A percentile compares a stretch with the other conserved stretches of the same genome.
Evolutionary conservation across 2,329 filamentous ascomycete genomes (phyloP).

Genomic region (Pseudocercospora fuligena): DNA sequence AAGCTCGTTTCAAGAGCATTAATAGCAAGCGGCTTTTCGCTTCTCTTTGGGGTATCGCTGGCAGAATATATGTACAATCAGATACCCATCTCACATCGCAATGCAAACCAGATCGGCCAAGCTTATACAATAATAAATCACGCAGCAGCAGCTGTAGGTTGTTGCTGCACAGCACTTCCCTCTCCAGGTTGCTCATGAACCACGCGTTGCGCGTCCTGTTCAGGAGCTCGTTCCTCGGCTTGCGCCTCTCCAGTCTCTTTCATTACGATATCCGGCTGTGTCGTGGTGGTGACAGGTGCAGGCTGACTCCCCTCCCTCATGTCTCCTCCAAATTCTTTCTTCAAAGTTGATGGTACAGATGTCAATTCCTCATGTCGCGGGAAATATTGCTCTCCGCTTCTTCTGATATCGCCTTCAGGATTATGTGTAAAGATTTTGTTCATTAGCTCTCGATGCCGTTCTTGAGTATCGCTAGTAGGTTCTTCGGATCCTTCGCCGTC

Average conservation of each 20-base stretch:
- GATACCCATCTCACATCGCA: constrained; percentile 5
- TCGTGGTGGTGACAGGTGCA: neutral
- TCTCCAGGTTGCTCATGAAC: neutral
- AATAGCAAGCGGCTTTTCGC: neutral
- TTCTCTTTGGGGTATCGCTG: constrained; percentile 8
- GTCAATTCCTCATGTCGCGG: constrained; percentile 25
- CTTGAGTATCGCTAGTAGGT: constrained; percentile 27
- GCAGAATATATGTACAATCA: neutral
- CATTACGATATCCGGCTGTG: constrained; percentile 24
- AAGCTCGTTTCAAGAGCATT: neutral
- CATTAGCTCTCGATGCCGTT: constrained; percentile 39
- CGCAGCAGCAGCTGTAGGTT: neutral
- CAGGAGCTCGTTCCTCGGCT: constrained; percentile 9
- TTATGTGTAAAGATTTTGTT: constrained; percentile 38
- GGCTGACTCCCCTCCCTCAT: constrained; percentile 3
- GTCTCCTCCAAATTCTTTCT: constrained; percentile 17
- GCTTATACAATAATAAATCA: neutral
- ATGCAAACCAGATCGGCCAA: neutral
- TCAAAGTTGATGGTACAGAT: constrained; percentile 12
- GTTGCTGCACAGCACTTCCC: neutral
- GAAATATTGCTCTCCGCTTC: constrained; percentile 32
- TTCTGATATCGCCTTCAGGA: constrained; percentile 24
- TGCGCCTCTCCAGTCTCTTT: constrained; percentile 18
- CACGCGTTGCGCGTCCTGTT: constrained; percentile 5
- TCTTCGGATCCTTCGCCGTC: constrained; percentile 30